phyloP scores from a whole-genome alignment of 1,284 basidiomycete genomes.

The Cutaneotrichosporon sp. region DNA sequence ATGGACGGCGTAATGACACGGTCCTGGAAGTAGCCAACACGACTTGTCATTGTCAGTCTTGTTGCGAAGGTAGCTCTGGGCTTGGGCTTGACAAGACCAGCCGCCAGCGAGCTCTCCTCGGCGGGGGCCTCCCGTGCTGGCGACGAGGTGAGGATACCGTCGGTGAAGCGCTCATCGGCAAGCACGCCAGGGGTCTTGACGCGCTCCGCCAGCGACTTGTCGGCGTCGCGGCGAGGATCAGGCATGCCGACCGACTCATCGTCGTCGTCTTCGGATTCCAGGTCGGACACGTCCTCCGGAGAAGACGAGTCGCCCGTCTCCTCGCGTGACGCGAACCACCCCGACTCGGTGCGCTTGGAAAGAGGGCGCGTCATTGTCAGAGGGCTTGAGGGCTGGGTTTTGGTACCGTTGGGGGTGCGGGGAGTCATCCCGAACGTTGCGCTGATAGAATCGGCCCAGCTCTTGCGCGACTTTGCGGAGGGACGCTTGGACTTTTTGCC shows the following conservation, averaged over 20 bases:
- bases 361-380: constrained; percentile 21
- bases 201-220: constrained; percentile 49
- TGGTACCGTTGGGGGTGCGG: constrained; percentile 7
- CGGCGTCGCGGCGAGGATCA: constrained; percentile 38
- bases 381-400: constrained; percentile 16
- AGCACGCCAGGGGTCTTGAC: constrained; percentile 45
- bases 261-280: constrained; percentile 17
- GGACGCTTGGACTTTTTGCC: constrained; percentile 19
- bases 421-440: constrained; percentile 23
- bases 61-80: constrained; percentile 62
- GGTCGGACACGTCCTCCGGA: constrained; percentile 10
- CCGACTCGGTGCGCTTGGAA: constrained; percentile 8
- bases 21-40: constrained; percentile 91
- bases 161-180: constrained; percentile 15
- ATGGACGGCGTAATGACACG: constrained; percentile 84
- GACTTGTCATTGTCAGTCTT: constrained; percentile 89
- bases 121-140: constrained; percentile 6
- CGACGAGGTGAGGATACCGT: constrained; percentile 12
- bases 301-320: constrained; percentile 10
- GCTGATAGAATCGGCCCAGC: constrained; percentile 51
- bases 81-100: constrained; percentile 25
- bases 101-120: constrained; percentile 6
- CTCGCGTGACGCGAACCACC: constrained; percentile 57
- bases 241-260: constrained; percentile 20
- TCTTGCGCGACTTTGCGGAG: constrained; percentile 28